Evolutionary conservation across 371 early-diverging fungal species (phyloP).

Genomic region (Syncephalastrum contaminatum): DNA sequence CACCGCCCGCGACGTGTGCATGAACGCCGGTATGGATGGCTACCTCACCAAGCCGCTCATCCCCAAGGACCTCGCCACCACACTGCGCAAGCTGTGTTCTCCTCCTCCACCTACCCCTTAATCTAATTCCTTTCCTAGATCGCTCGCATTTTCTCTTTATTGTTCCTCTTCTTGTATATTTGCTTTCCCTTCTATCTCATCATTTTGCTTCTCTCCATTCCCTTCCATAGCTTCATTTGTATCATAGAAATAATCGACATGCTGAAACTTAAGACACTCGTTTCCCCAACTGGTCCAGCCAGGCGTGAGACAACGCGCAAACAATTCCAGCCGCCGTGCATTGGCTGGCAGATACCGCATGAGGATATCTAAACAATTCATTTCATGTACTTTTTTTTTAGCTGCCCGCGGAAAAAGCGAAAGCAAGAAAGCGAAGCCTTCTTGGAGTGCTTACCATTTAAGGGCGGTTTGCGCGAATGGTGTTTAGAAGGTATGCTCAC

Average conservation of each 20-base stretch:
- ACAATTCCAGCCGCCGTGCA: constrained; percentile 62
- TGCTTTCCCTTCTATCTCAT: no score
- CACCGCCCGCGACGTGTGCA: constrained; percentile 49
- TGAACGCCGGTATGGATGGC: constrained; percentile 60
- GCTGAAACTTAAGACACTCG: constrained; percentile 67
- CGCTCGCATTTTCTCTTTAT: no score
- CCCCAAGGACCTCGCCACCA: constrained; percentile 37
- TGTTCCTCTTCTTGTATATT: no score
- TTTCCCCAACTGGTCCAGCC: constrained; percentile 80
- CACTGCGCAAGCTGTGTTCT: constrained; percentile 25
- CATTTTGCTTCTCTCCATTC: no score
- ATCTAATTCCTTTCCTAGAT: no score
- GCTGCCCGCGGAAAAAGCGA: not conserved
- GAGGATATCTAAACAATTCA: constrained; percentile 20
- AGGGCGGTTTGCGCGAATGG: constrained; percentile 74
- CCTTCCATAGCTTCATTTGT: not conserved
- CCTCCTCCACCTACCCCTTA: not conserved
- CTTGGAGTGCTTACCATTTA: constrained; percentile 32
- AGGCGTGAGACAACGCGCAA: constrained; percentile 65
- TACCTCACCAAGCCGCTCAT: constrained; percentile 63
- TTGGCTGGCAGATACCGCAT: constrained; percentile 18
- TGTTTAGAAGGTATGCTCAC: constrained; percentile 56
- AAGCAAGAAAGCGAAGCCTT: no score
- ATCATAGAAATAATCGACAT: constrained; percentile 26
- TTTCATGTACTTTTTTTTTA: not conserved